Conservation (phyloP, 345 rosid species). For the Streptanthus diversifolius region DNA sequence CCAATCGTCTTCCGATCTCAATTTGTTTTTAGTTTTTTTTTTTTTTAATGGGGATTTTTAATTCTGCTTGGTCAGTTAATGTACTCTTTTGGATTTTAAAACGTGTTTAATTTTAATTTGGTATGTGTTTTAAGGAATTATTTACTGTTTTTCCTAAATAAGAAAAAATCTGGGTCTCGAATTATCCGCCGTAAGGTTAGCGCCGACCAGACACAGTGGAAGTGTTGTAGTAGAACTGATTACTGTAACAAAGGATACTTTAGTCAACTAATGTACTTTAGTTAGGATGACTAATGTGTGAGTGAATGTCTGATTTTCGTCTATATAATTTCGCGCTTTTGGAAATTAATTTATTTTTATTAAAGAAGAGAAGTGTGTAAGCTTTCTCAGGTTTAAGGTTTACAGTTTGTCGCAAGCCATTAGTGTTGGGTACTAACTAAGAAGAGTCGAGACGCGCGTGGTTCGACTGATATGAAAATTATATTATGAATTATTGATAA, state of each 20-base stretch:
- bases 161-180: not conserved
- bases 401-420: conserved; percentile 5
- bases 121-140: not conserved
- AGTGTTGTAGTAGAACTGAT: not conserved
- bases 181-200: not conserved
- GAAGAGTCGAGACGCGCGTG: conserved; percentile 5
- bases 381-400: conserved; percentile 6
- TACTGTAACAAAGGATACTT: not conserved
- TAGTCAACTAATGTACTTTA: conserved; percentile 22
- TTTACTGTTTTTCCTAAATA: not conserved
- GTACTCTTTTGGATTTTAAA: conserved; percentile 16
- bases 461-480: not conserved
- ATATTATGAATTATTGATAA: not conserved
- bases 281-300: conserved; percentile 1
- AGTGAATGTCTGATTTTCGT: conserved; percentile 9
- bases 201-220: not conserved
- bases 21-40: not conserved
- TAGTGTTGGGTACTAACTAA: not conserved
- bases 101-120: not conserved
- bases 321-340: not conserved
- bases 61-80: conserved; percentile 4
- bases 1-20: conserved; percentile 7
- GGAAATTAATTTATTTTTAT: not conserved
- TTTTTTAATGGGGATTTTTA: not conserved
- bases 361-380: not conserved